Evolutionary conservation across 2,329 filamentous ascomycete genomes (phyloP), one percentile per base, ranked within the genome.

Genomic region (Cladosporium sp.): DNA sequence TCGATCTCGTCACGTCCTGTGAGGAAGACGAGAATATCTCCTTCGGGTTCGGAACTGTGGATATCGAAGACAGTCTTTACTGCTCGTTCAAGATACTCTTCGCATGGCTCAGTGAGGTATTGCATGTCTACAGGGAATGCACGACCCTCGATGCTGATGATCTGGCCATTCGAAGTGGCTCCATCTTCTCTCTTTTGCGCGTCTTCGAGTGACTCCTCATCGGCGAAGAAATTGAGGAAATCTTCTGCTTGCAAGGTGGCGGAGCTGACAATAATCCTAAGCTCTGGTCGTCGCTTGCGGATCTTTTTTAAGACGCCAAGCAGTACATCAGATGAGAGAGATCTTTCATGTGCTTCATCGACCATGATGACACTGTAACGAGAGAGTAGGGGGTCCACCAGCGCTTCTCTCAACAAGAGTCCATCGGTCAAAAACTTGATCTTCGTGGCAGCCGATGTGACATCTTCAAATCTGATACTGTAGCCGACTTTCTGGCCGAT

Each of bases 341-440:
- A 97, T 63, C 95, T 85, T 78, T 98, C 94, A 75, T 99, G 95
- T 7, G 94, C 95, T 79, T 98, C 94, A 75, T 99, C 95, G 8
- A 99, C 91, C 92, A 99, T 97, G 72, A 99, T 92, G 53, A 97
- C 90, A 0, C 93, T 96, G 76, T 99, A 99, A 12, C 92, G 86
- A 23, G 91, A 95, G 40, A 99, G 80, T 3, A 98, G 80, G 14
- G 95, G 95, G 77, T 99, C 95, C 3, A 97, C 91, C 5, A 99
- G 84, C 31, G 94, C 95, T 79, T 99, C 95, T 72, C 94, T 85
- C 62, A 99, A 87, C 35, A 99, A 84, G 58, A 99, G 83, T 0
- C 94, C 94, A 80, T 99, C 95, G 0, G 94, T 99, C 69, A 98
- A 81, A 75, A 98, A 98, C 76, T 99, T 97, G 80, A 99, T 94